A percentile compares a stretch with the other conserved stretches of the same genome.
These are phyloP conservation scores for Trichoderma hamatum DNA, from an alignment of 2,329 filamentous ascomycete genomes.

Conservation along the genomic window DNA sequence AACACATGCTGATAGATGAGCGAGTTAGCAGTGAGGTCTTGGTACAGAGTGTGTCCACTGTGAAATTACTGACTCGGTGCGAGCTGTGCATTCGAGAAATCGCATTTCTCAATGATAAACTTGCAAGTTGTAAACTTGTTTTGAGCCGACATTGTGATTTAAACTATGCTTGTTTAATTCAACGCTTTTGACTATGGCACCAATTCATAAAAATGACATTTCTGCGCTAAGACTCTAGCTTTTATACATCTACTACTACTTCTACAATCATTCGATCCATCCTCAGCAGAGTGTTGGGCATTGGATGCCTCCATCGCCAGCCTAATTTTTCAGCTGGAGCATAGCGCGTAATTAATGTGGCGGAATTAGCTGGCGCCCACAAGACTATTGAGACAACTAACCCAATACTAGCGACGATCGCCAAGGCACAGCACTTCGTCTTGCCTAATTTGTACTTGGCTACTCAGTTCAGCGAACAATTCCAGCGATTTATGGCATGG, in stretches of 20 bases:
- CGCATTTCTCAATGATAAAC: slow-evolving; percentile 10
- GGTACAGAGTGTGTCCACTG: background rate
- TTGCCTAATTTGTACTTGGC: background rate
- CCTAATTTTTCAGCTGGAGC: slow-evolving; percentile 6
- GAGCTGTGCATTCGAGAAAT: slow-evolving; percentile 13
- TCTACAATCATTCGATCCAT: background rate
- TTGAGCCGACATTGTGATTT: slow-evolving; percentile 3
- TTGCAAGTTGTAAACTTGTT: slow-evolving; percentile 18
- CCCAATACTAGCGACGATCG: slow-evolving; percentile 13
- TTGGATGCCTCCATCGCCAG: background rate
- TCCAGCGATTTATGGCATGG: background rate
- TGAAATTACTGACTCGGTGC: slow-evolving; percentile 2
- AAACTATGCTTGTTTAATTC: background rate
- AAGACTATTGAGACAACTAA: slow-evolving; percentile 18
- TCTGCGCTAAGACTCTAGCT: slow-evolving; percentile 3
- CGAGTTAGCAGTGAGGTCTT: background rate
- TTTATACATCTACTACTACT: slow-evolving; percentile 1
- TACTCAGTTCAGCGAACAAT: background rate
- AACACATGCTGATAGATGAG: slow-evolving; percentile 10
- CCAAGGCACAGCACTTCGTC: background rate
- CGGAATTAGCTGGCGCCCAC: background rate
- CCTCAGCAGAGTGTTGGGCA: background rate
- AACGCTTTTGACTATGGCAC: background rate
- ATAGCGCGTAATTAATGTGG: slow-evolving; percentile 16
- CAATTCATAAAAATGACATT: background rate